phyloP scores from a whole-genome alignment of 2,329 filamentous ascomycete genomes.

The Aspergillus sojae region DNA sequence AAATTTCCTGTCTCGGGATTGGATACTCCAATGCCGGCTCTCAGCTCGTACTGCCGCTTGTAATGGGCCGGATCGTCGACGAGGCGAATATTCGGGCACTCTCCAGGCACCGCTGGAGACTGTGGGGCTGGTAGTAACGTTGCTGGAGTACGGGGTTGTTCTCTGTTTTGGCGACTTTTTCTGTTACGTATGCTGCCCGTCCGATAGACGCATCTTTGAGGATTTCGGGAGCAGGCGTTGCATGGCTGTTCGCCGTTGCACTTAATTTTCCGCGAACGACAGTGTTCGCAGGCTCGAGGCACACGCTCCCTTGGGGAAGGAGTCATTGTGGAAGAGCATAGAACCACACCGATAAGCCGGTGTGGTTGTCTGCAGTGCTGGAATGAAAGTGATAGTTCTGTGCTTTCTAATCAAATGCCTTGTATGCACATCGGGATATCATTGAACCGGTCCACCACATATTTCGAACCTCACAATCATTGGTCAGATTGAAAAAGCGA shows the following conservation, averaged over 20 bases:
- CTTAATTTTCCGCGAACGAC: constrained; percentile 18
- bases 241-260: constrained; percentile 18
- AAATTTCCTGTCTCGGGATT: constrained; percentile 18
- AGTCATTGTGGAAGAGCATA: not conserved
- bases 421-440: constrained; percentile 5
- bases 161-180: constrained; percentile 11
- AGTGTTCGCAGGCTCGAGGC: constrained; percentile 17
- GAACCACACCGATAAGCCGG: not conserved
- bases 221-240: constrained; percentile 12
- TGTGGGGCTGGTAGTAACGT: constrained; percentile 12
- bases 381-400: constrained; percentile 1
- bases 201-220: constrained; percentile 13
- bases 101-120: not conserved
- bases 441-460: not conserved
- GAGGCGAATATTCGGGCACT: constrained; percentile 2
- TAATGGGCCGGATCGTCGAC: constrained; percentile 16
- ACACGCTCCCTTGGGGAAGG: constrained; percentile 14
- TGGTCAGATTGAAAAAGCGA: not conserved
- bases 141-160: constrained; percentile 7
- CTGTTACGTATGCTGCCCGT: constrained; percentile 13
- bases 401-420: constrained; percentile 4
- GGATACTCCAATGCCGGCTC: constrained; percentile 18
- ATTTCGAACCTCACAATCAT: not conserved
- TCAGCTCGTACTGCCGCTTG: constrained; percentile 18
- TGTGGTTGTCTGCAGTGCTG: not conserved